phyloP scores from a whole-genome alignment of 106 monocot genomes.

The Posidonia australis region DNA sequence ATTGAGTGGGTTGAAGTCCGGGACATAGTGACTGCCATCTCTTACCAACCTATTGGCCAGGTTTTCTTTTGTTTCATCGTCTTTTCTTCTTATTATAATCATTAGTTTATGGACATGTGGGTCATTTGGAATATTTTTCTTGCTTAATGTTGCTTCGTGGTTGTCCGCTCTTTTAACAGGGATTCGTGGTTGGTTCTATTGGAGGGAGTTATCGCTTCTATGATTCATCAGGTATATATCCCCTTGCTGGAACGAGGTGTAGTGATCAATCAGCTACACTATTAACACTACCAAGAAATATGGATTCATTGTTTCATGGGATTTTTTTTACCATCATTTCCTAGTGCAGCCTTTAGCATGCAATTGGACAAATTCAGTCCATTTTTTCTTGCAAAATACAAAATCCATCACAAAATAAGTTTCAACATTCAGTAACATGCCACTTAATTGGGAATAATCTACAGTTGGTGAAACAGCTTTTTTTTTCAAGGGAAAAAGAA shows the following conservation, averaged over 20 bases:
- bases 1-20: conserved; percentile 68
- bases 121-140: not conserved
- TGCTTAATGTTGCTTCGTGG: not conserved
- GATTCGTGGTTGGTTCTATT: conserved; percentile 70
- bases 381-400: not conserved
- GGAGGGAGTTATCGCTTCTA: conserved; percentile 61
- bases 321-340: too few species aligned
- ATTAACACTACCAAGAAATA: not conserved
- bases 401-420: too few species aligned
- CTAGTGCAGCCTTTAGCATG: too few species aligned
- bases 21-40: conserved; percentile 67
- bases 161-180: conserved; percentile 23
- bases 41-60: conserved; percentile 69
- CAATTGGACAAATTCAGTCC: not conserved
- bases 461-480: conserved; percentile 36
- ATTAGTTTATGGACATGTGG: not conserved
- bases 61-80: conserved; percentile 24
- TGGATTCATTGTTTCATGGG: not conserved
- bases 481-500: conserved; percentile 40
- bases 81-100: not conserved
- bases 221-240: conserved; percentile 50
- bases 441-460: conserved; percentile 19
- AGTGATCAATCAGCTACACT: not conserved
- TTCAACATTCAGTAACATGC: too few species aligned
- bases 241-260: too few species aligned